Conservation (phyloP, 495 filamentous ascomycete genomes). For the Alectoria sarmentosa region DNA sequence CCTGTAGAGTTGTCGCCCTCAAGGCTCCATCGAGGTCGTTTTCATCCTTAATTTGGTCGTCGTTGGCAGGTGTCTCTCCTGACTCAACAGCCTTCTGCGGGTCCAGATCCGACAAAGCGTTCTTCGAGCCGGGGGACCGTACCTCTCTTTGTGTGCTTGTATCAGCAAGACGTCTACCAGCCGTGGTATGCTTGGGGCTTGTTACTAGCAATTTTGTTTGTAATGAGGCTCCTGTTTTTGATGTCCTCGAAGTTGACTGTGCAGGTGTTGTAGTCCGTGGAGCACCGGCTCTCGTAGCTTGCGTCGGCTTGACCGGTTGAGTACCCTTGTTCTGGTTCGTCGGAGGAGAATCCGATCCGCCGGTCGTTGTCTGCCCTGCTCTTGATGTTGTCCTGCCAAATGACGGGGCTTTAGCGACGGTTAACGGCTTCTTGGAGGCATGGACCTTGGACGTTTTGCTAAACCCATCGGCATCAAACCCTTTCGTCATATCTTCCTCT, state of each 20-base stretch:
- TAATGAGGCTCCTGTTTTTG: slow-evolving; percentile 1
- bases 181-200: neutral
- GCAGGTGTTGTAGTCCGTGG: slow-evolving; percentile 10
- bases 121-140: neutral
- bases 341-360: neutral
- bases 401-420: slow-evolving; percentile 14
- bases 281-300: neutral
- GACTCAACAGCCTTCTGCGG: neutral
- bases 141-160: neutral
- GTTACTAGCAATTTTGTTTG: neutral
- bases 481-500: slow-evolving; percentile 3
- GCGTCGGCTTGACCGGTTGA: slow-evolving; percentile 3
- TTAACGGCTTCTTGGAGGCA: slow-evolving; percentile 14
- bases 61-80: neutral
- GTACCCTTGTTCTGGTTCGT: neutral
- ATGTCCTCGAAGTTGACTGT: neutral
- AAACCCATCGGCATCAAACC: slow-evolving; percentile 17
- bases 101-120: neutral
- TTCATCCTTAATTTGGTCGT: neutral
- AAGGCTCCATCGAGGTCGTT: neutral
- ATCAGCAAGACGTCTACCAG: neutral
- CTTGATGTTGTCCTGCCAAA: slow-evolving; percentile 19
- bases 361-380: slow-evolving; percentile 6
- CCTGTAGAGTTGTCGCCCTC: neutral
- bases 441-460: slow-evolving; percentile 16